Evolutionary conservation across 768 basidiomycete species (phyloP).

Genomic region (Lactarius vividus): DNA sequence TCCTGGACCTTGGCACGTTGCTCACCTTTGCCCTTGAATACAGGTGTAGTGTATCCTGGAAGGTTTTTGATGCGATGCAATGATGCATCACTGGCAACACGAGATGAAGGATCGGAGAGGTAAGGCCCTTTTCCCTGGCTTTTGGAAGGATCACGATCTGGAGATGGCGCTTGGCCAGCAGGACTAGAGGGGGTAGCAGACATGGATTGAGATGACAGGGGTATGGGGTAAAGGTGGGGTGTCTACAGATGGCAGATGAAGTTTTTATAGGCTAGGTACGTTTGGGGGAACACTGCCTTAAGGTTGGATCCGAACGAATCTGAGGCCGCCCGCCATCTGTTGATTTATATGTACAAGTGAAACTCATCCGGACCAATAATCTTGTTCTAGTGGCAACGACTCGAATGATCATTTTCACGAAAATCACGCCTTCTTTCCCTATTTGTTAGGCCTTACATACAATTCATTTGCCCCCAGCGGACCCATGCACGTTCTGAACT

Average conservation of each 20-base stretch:
- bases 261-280: constrained; percentile 5
- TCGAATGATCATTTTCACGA: too few relatives aligned
- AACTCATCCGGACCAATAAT: too few relatives aligned
- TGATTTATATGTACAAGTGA: not conserved
- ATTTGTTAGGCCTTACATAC: too few relatives aligned
- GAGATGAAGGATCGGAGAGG: constrained; percentile 8
- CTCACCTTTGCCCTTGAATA: constrained; percentile 88
- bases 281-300: not conserved
- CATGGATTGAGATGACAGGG: constrained; percentile 5
- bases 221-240: constrained; percentile 20
- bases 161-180: constrained; percentile 2
- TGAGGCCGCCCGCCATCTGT: too few relatives aligned
- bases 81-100: constrained; percentile 29
- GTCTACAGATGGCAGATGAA: not conserved
- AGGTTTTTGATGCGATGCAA: constrained; percentile 69
- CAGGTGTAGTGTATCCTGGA: constrained; percentile 87
- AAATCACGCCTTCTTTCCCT: too few relatives aligned
- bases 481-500: not conserved
- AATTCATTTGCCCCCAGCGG: too few relatives aligned
- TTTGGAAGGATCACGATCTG: constrained; percentile 22
- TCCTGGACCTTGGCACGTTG: constrained; percentile 80
- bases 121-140: constrained; percentile 18
- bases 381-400: too few relatives aligned
- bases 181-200: not conserved
- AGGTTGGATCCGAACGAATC: not conserved